Base-by-base conservation (phyloP, 768 basidiomycete species). In the Inosperma sp. region DNA sequence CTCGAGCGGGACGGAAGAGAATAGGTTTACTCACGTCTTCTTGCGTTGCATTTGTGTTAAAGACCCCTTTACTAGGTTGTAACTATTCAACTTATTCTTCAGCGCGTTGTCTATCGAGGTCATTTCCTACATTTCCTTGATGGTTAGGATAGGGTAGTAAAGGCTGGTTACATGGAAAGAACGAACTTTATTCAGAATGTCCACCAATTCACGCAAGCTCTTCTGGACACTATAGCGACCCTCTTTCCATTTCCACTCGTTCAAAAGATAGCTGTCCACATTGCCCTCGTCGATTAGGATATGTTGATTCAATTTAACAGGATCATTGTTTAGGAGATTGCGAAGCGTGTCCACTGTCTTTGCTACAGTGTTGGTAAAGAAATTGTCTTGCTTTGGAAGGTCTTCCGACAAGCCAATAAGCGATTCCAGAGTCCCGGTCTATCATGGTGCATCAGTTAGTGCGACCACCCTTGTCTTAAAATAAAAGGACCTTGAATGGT, bases 261-360 rank as follows among this genome's bases (percentile, higher is more conserved):
- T 69, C n/a, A 94, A 64, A 12, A 94, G 68, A 63, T 93, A 93
- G 49, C 82, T 79, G 51, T 95, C 90, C 6, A 88, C 80, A 25
- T 74, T 78, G 52, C 79, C 73, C 62, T 95, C 93, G 57, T 95
- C 85, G 16, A 94, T 81, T 30, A 86, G 73, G 31, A 86, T 71
- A 62, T 93, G 88, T 62, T 88, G 87, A 12, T 75, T 68, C 43
- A 89, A 76, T 64, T 85, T 89, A 45, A 75, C 65, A 4, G 86
- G 80, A 60, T 96, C 91, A 59, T 95, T 94, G 63, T 92, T 92
- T 37, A 93, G 70, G 48, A 99, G 77, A 57, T 86, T 90, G 42
- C 93, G 86, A 48, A 98, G 77, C 0, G 93, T 93, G 63, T 98
- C 96, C 43, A 98, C 93, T 7, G 84, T 84, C 74, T 95, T 97